These are phyloP conservation scores for Fusarium sp. DNA, from an alignment of 2,329 filamentous ascomycete genomes.

Conservation along the genomic window DNA sequence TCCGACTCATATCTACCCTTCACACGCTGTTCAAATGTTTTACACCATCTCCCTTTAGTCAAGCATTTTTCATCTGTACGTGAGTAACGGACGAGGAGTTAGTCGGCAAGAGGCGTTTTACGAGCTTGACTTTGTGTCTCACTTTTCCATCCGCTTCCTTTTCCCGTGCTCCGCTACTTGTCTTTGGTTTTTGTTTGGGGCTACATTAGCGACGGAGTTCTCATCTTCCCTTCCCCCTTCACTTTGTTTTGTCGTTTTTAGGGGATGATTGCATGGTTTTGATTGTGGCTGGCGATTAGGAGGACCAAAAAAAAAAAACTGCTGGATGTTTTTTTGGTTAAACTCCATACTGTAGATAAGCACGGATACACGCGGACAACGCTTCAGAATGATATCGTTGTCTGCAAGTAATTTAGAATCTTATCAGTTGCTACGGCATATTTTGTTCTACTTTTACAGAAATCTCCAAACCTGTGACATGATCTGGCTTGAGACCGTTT, in stretches of 20 bases:
- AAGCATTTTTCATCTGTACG: slow-evolving; percentile 25
- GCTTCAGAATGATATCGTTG: slow-evolving; percentile 39
- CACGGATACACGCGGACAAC: slow-evolving; percentile 18
- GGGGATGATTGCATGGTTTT: slow-evolving; percentile 33
- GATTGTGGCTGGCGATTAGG: slow-evolving; percentile 20
- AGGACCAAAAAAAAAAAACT: slow-evolving; percentile 4
- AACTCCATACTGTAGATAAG: slow-evolving; percentile 31
- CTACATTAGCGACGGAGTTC: slow-evolving; percentile 58
- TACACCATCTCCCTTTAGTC: not conserved
- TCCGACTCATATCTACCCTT: not conserved
- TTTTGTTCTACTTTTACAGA: not conserved
- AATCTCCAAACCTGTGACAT: not conserved
- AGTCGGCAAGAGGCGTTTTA: slow-evolving; percentile 36
- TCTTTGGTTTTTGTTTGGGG: slow-evolving; percentile 21
- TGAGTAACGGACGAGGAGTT: slow-evolving; percentile 39
- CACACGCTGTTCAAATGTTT: not conserved
- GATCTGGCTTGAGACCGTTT: not conserved
- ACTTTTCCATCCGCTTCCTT: slow-evolving; percentile 3
- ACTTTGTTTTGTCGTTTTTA: slow-evolving; percentile 5
- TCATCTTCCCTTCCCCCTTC: slow-evolving; percentile 23
- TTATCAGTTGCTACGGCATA: slow-evolving; percentile 22
- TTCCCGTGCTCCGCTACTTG: slow-evolving; percentile 16
- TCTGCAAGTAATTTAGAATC: slow-evolving; percentile 36
- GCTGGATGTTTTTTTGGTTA: slow-evolving; percentile 5
- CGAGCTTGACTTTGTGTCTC: slow-evolving; percentile 21